Conservation (phyloP, 176 grass and related monocot species). For the Chloris gayana region DNA sequence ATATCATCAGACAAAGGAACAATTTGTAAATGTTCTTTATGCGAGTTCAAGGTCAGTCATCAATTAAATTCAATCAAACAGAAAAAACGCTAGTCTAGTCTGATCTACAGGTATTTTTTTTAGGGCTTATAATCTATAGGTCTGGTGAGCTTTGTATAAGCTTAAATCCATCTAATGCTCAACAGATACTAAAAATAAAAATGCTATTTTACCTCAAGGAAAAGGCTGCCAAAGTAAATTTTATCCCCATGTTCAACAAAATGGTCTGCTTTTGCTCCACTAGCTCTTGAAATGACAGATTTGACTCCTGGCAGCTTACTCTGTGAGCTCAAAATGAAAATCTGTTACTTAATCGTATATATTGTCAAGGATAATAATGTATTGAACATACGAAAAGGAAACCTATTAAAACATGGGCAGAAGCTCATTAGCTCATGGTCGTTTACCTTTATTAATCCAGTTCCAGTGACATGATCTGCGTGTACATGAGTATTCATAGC, state of each 20-base stretch:
- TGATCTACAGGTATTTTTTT: no score
- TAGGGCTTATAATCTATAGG: not conserved
- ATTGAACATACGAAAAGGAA: not conserved
- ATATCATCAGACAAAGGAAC: not conserved
- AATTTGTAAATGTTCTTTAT: not conserved
- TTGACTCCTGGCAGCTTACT: conserved; percentile 71
- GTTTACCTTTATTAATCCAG: conserved; percentile 83
- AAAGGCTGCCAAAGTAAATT: conserved; percentile 82
- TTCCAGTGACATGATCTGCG: conserved; percentile 93
- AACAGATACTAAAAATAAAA: not conserved
- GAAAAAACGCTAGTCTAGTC: not conserved
- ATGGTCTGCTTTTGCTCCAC: conserved; percentile 71
- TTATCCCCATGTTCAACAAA: conserved; percentile 86
- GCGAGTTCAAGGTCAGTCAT: not conserved
- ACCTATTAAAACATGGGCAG: not conserved
- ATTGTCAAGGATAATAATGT: conserved; percentile 7
- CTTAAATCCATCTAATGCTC: not conserved
- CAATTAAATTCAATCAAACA: conserved; percentile 14
- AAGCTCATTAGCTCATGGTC: not conserved
- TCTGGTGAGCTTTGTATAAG: not conserved
- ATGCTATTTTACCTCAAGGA: conserved; percentile 70
- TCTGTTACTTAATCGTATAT: not conserved
- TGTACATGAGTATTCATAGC: conserved; percentile 98
- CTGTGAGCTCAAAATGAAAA: conserved; percentile 34
- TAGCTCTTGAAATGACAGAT: conserved; percentile 81